Conservation (phyloP, 2,329 filamentous ascomycete species). For the Chaetomiaceae sp. region DNA sequence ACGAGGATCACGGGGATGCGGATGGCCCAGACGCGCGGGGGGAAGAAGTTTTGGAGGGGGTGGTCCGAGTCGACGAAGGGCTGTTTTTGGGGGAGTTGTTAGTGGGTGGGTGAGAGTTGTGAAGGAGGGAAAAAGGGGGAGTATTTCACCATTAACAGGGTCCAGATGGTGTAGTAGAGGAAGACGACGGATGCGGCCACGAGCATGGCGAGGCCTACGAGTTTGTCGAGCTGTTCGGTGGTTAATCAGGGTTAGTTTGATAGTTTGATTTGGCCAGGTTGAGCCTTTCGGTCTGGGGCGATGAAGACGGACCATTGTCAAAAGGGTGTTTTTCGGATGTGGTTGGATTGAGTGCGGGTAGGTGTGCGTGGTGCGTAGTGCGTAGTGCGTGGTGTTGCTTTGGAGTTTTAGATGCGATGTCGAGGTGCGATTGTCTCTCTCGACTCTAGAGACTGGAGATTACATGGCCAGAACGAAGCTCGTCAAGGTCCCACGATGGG, state of each 20-base stretch:
- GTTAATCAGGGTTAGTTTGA: constrained; percentile 13
- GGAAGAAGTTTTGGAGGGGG: constrained; percentile 90
- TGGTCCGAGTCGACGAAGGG: constrained; percentile 96
- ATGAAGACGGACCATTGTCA: constrained; percentile 10
- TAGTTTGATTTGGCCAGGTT: background rate
- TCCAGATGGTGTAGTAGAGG: constrained; percentile 96
- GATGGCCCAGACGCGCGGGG: constrained; percentile 96
- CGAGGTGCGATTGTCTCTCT: too few species aligned
- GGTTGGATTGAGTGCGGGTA: too few species aligned
- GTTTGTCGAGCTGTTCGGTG: constrained; percentile 74
- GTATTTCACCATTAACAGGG: constrained; percentile 78
- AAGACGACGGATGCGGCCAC: constrained; percentile 61
- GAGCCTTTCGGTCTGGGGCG: background rate
- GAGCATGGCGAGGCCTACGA: constrained; percentile 63
- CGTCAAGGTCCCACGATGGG: constrained; percentile 1
- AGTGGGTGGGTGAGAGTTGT: constrained; percentile 6
- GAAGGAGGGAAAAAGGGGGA: constrained; percentile 7
- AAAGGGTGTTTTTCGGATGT: too few species aligned
- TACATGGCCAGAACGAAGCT: constrained; percentile 17
- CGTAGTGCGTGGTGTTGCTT: too few species aligned
- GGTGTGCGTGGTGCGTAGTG: too few species aligned
- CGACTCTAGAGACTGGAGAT: background rate
- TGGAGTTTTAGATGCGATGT: too few species aligned
- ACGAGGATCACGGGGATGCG: constrained; percentile 96
- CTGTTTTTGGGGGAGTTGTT: constrained; percentile 42